Conservation (phyloP, 192 early-diverging fungal species). For the Umbelopsis sp. region DNA sequence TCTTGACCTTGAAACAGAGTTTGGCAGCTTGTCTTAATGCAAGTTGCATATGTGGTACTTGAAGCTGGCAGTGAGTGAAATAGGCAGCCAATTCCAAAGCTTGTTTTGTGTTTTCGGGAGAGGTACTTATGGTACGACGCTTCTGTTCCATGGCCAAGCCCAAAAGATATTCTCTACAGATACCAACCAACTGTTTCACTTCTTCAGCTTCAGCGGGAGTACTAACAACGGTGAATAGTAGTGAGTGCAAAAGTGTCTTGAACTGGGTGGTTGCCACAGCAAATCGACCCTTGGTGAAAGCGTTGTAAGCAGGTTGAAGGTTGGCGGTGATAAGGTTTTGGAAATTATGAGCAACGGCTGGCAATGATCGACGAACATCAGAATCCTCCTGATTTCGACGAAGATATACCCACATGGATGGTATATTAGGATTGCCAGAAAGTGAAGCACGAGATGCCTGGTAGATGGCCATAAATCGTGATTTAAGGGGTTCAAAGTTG, state of each 20-base stretch:
- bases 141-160: constrained; percentile 84
- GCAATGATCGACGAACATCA: constrained; percentile 57
- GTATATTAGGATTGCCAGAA: constrained; percentile 59
- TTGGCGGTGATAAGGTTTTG: constrained; percentile 59
- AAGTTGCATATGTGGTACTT: constrained; percentile 86
- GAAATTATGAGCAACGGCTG: constrained; percentile 61
- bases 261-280: constrained; percentile 77
- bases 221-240: constrained; percentile 75
- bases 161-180: constrained; percentile 91
- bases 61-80: constrained; percentile 92
- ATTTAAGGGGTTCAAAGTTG: constrained; percentile 92
- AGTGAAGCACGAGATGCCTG: constrained; percentile 70
- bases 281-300: constrained; percentile 82
- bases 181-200: constrained; percentile 71
- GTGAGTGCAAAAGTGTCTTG: constrained; percentile 73
- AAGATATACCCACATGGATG: constrained; percentile 68
- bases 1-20: constrained; percentile 78
- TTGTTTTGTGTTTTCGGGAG: constrained; percentile 65
- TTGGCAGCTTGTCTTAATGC: constrained; percentile 87
- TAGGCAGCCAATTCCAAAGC: constrained; percentile 91
- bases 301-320: constrained; percentile 84
- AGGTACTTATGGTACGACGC: constrained; percentile 64
- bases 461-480: constrained; percentile 84
- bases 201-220: constrained; percentile 73
- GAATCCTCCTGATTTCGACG: constrained; percentile 62